Evolutionary conservation across 352 stramenopile genomes (phyloP).

Genomic region (Globisporangium perplexum): DNA sequence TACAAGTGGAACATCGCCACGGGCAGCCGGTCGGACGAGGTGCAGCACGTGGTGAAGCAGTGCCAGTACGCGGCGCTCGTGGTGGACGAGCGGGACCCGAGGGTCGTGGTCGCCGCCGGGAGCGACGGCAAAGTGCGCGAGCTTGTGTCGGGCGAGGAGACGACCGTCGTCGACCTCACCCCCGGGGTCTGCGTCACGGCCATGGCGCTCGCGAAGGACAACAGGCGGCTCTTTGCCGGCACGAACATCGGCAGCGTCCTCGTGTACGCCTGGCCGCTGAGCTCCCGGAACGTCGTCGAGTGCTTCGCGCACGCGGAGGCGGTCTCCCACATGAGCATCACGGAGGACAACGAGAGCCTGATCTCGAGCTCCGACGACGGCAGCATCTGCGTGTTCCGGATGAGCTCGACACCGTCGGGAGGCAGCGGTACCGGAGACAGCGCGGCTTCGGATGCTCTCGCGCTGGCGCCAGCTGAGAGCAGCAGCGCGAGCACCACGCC

Average conservation of each 20-base stretch:
- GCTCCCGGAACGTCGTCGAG: constrained; percentile 30
- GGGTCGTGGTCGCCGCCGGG: constrained; percentile 43
- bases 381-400: constrained; percentile 43
- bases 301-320: constrained; percentile 53
- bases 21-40: constrained; percentile 60
- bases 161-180: constrained; percentile 38
- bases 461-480: background rate
- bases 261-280: constrained; percentile 58
- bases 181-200: constrained; percentile 33
- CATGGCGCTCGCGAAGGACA: constrained; percentile 55
- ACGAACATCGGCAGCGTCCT: constrained; percentile 58
- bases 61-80: constrained; percentile 62
- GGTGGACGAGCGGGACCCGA: constrained; percentile 43
- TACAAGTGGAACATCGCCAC: constrained; percentile 70
- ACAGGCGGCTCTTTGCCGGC: constrained; percentile 57
- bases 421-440: background rate
- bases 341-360: constrained; percentile 59
- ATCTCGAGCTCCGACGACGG: constrained; percentile 60
- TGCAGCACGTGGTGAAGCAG: constrained; percentile 72
- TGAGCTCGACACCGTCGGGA: constrained; percentile 18
- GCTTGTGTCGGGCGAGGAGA: constrained; percentile 55
- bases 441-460: too few species aligned
- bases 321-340: constrained; percentile 67
- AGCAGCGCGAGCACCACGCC: background rate
- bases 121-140: constrained; percentile 68